Evolutionary conservation across 1,284 basidiomycete genomes (phyloP), one percentile per base, ranked within the genome.

Genomic region (Hymenochaete sp.): DNA sequence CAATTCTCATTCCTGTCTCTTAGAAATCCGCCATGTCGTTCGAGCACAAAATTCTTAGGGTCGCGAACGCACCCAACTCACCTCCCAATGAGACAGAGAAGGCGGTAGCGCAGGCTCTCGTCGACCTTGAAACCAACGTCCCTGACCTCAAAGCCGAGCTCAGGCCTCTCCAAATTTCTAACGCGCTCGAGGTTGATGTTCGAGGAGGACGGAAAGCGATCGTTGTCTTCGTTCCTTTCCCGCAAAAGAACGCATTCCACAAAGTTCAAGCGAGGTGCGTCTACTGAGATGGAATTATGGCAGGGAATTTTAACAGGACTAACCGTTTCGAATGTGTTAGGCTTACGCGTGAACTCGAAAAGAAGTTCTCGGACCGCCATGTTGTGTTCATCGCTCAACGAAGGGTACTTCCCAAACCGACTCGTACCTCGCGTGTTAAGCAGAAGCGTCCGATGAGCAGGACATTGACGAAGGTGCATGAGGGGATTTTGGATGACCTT

Each of bases 141-240:
- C 88, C 93, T 53, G 96, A 98, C 70, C 84, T 98, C 71, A 98
- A 97, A 84, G 63, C 77, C 51, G 96, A 99, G 75, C 82, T 99
- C 53, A 83, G 93, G 49, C 82, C 87, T 55, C 81, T 99, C 55
- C 93, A 98, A 67, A 96, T 99, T 71, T 95, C 92, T 57, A 89
- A 93, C 57, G 96, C 95, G 53, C 91, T 91, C 63, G 96, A 99
- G 73, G 86, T 99, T 60, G 96, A 99, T 66, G 95, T 98, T 60
- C 93, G 93, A 64, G 96, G 95, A 58, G 93, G 92, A 63, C 98
- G 97, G 79, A 98, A 98, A 77, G 96, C 96, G 45, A 95, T 98
- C 59, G 92, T 98, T 56, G 75, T 99, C 68, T 99, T 99, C 62
- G 93, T 98, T 49, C 96, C 96, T 54, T 86, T 97, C 50, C 93